A percentile compares a stretch with the other conserved stretches of the same genome.
Evolutionary conservation across 768 basidiomycete species (phyloP).

Genomic region (Naganishia antarctica): DNA sequence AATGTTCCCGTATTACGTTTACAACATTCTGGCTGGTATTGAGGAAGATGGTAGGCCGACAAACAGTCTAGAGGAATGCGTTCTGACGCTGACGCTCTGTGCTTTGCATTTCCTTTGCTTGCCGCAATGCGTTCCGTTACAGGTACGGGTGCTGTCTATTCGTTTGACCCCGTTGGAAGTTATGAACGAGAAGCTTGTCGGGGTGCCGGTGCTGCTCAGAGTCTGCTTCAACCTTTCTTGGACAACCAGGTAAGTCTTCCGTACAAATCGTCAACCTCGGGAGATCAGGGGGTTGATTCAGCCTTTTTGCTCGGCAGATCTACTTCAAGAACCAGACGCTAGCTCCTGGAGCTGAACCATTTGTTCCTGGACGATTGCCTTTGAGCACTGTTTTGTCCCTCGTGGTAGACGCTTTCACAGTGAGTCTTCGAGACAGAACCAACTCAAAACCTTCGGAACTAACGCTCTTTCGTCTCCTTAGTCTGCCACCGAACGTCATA

Average conservation of each 20-base stretch:
- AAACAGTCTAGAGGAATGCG: background rate
- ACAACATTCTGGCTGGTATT: constrained; percentile 91
- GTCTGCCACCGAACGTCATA: constrained; percentile 92
- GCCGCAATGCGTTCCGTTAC: constrained; percentile 15
- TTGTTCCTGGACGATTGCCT: constrained; percentile 68
- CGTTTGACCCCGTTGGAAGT: constrained; percentile 98
- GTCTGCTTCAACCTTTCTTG: constrained; percentile 91
- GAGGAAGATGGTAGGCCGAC: constrained; percentile 80
- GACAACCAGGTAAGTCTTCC: constrained; percentile 80
- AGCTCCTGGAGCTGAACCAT: constrained; percentile 64
- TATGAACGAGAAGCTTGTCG: constrained; percentile 97
- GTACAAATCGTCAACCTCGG: background rate
- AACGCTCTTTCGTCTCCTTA: background rate
- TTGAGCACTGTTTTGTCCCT: constrained; percentile 72
- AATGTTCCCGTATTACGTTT: constrained; percentile 91
- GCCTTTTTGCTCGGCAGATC: constrained; percentile 57
- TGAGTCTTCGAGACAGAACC: background rate
- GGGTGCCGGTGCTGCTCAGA: constrained; percentile 91
- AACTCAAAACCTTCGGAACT: background rate
- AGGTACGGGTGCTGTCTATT: constrained; percentile 97
- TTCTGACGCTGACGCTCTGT: background rate
- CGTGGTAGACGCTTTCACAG: constrained; percentile 92
- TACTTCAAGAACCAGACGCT: constrained; percentile 94
- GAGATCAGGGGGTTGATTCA: background rate
- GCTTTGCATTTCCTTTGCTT: background rate